Evolutionary conservation across 768 basidiomycete genomes (phyloP), one percentile per base, ranked within the genome.

Genomic region (Tulasnella sp.): DNA sequence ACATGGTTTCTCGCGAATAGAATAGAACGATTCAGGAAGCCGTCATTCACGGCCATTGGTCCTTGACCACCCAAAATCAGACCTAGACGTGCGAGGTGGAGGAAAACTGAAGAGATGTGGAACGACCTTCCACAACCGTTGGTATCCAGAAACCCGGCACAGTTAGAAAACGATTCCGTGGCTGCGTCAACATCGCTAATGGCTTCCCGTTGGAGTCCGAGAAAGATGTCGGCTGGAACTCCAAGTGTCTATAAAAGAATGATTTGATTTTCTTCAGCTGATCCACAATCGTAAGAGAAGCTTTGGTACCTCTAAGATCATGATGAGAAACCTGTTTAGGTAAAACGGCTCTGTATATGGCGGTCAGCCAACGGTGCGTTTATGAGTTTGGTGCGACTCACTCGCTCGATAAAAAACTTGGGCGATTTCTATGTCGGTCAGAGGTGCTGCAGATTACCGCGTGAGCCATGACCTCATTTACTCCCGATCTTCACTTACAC

Each of bases 91-190:
- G 41, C 11, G 24, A 93, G 85, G 78, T 85, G 87, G 1, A 87
- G 83, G 82, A 93, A 86, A 2, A 90, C 86, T 0, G 90, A 91
- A 0, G 91, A 83, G 0, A 93, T 83, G 24, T 89, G 88, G 85
- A 88, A 93, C 0, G 91, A 89, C 0, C 86, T 84, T 0, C 91
- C 92, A 1, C 93, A 88, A 5, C 92, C 92, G 83, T 90, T 87
- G 0, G 83, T 85, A 81, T 92, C 91, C 16, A 94, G 85, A 64
- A 92, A 85, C 9, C 83, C 82, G 20, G 89, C 89, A 3, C 91
- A 89, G 1, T 84, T 84, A 58, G 84, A 84, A 46, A 92, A 83
- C 14, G 89, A 89, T 31, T 82, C 75, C 0, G 86, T 85, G 1
- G 92, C 88, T 5, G 84, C 82, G 44, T 89, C 82, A 1, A 89